Evolutionary conservation across 331 rosid species (phyloP).

Genomic region (Ulmus americana): DNA sequence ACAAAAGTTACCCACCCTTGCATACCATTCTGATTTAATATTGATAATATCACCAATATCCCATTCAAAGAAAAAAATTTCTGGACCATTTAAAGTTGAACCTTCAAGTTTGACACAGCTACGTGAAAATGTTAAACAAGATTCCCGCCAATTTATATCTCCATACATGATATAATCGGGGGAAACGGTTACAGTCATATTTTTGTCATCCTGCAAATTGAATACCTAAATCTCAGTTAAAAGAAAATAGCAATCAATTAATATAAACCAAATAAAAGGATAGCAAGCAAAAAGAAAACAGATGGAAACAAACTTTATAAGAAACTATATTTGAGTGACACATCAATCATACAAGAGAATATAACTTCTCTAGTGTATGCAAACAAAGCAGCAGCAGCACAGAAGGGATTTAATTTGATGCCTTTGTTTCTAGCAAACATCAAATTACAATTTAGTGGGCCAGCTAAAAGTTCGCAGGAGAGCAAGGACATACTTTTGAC

Average conservation of each 20-base stretch:
- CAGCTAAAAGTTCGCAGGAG: not conserved
- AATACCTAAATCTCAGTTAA: constrained; percentile 3
- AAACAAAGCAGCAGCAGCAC: not conserved
- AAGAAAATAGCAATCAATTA: not conserved
- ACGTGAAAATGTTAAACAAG: constrained; percentile 45
- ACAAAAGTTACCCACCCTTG: constrained; percentile 28
- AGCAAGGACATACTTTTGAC: not conserved
- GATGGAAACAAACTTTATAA: not conserved
- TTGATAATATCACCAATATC: constrained; percentile 32
- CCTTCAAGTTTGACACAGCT: constrained; percentile 42
- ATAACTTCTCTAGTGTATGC: not conserved
- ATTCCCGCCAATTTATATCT: constrained; percentile 31
- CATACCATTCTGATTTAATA: constrained; percentile 52
- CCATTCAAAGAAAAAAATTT: constrained; percentile 43
- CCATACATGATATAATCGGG: constrained; percentile 45
- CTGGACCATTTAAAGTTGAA: constrained; percentile 29
- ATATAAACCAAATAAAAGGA: not conserved
- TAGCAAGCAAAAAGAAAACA: not conserved
- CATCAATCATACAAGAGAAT: not conserved
- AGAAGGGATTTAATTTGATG: not conserved
- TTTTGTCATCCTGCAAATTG: constrained; percentile 43
- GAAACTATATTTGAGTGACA: not conserved
- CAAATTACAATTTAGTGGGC: not conserved
- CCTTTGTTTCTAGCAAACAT: not conserved
- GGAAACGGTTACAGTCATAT: constrained; percentile 37